A percentile compares a stretch with the other conserved stretches of the same genome.
Conservation (phyloP, 768 basidiomycete genomes). For the Aureoboletus auriporus region DNA sequence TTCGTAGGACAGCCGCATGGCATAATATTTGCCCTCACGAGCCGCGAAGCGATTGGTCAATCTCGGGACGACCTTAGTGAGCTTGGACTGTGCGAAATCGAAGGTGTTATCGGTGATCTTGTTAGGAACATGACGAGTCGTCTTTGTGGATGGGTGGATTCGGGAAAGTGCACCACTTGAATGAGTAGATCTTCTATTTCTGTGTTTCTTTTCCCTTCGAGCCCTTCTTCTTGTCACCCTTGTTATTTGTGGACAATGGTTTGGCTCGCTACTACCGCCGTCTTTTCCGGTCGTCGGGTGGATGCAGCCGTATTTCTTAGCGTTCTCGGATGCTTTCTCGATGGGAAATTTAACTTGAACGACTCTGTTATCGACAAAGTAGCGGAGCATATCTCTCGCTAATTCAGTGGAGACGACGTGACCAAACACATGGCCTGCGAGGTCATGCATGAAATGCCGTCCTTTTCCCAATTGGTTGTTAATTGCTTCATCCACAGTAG, state of each 20-base stretch:
- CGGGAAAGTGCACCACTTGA: constrained; percentile 1
- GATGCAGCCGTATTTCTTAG: neutral
- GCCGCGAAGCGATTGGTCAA: constrained; percentile 2
- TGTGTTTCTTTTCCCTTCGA: neutral
- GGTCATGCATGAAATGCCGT: constrained; percentile 8
- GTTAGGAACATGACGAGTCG: constrained; percentile 4
- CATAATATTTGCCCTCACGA: neutral
- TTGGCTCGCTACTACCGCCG: neutral
- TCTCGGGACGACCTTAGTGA: neutral
- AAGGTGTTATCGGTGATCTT: neutral
- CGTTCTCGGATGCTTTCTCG: neutral
- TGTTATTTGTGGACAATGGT: neutral
- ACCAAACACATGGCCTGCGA: constrained; percentile 13
- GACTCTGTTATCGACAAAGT: neutral
- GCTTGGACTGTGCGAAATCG: neutral
- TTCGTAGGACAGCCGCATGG: constrained; percentile 31
- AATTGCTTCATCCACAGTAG: neutral
- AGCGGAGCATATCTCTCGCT: neutral
- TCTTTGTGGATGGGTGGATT: neutral
- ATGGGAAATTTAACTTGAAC: neutral
- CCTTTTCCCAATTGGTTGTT: constrained; percentile 5
- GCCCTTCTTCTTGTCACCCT: neutral
- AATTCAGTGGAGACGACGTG: constrained; percentile 2
- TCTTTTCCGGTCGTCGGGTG: neutral
- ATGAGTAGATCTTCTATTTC: neutral